A percentile compares a stretch with the other conserved stretches of the same genome.
These are phyloP conservation scores for Mychonastes homosphaera DNA, from an alignment of 139 green algal genomes.

Conservation along the genomic window DNA sequence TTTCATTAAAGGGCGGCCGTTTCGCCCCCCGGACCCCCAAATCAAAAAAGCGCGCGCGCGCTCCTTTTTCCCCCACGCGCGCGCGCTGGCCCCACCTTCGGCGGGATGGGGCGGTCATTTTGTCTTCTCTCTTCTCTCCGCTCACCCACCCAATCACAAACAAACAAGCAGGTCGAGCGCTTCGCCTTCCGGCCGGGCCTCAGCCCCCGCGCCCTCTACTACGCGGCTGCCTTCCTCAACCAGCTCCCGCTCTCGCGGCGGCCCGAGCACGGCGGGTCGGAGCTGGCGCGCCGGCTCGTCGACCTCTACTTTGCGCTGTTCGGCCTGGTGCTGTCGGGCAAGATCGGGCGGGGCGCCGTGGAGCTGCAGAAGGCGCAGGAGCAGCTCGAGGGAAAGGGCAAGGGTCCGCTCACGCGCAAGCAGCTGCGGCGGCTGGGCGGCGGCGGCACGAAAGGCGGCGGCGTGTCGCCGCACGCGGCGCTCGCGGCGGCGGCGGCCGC, in stretches of 20 bases:
- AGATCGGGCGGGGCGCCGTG: conserved; percentile 44
- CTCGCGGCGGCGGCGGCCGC: background rate
- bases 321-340: conserved; percentile 60
- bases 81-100: no score
- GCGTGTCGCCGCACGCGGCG: background rate
- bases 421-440: no score
- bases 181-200: conserved; percentile 74
- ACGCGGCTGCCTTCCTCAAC: conserved; percentile 82
- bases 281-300: conserved; percentile 65
- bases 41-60: no score
- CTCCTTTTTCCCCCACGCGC: no score
- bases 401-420: background rate
- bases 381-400: conserved; percentile 8
- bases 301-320: conserved; percentile 90
- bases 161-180: conserved; percentile 52
- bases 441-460: no score
- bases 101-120: no score
- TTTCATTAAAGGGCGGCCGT: no score
- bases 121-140: no score
- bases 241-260: conserved; percentile 68
- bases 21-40: no score
- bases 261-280: conserved; percentile 36
- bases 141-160: no score
- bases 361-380: conserved; percentile 13
- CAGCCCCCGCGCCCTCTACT: conserved; percentile 72